Percentiles rank a stretch among this genome's conserved stretches.
Evolutionary conservation across 208 protist genomes (phyloP).

Genomic region (Wallacemonas collosoma): DNA sequence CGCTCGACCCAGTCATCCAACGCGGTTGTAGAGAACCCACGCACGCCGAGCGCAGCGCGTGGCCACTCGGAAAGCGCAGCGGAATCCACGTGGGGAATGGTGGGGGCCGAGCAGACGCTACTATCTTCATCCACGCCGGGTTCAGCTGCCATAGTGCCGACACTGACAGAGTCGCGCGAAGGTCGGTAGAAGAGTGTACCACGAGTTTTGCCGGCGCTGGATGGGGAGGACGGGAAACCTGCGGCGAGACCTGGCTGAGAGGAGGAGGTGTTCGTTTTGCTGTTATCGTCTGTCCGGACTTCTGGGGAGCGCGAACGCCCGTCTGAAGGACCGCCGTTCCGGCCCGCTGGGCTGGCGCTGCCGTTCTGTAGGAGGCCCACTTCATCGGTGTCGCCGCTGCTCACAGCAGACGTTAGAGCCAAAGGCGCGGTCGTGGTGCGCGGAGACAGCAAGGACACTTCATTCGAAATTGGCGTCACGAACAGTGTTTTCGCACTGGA

Average conservation of each 20-base stretch:
- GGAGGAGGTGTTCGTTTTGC: too few relatives aligned
- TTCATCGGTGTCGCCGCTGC: background rate
- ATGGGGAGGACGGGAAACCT: background rate
- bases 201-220: background rate
- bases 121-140: background rate
- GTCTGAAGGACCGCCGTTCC: background rate
- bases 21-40: background rate
- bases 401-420: background rate
- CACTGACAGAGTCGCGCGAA: background rate
- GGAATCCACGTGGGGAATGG: background rate
- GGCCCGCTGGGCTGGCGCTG: background rate
- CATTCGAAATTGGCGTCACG: background rate
- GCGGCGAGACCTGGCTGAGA: background rate
- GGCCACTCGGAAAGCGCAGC: background rate
- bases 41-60: background rate
- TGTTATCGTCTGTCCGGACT: too few relatives aligned
- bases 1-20: conserved; percentile 8
- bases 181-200: conserved; percentile 13
- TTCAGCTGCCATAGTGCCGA: background rate
- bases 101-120: background rate
- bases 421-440: background rate
- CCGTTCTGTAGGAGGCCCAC: too few relatives aligned
- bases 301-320: too few relatives aligned
- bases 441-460: background rate
- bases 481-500: conserved; percentile 2